Evolutionary conservation across 2,329 filamentous ascomycete species (phyloP).

Genomic region (Penicillium decumbens): DNA sequence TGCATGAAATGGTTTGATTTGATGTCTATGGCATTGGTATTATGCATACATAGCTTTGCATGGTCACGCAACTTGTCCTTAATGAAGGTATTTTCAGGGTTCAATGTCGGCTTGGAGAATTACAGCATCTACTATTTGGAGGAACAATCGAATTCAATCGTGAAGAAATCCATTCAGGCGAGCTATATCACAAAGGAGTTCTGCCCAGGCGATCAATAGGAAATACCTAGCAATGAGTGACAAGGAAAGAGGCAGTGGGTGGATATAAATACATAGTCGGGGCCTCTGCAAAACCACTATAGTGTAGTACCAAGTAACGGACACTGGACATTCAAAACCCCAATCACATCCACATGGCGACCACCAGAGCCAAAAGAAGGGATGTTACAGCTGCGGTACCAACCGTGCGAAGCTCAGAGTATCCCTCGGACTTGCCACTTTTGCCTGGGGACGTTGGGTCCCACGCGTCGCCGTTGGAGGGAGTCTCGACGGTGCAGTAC

Average conservation of each 20-base stretch:
- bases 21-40: background rate
- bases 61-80: background rate
- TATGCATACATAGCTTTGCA: background rate
- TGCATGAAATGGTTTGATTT: background rate
- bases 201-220: background rate
- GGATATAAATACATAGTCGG: constrained; percentile 12
- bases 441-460: constrained; percentile 11
- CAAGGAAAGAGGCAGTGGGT: background rate
- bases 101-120: no score
- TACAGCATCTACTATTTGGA: background rate
- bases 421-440: constrained; percentile 16
- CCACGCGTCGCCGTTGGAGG: constrained; percentile 20
- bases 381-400: constrained; percentile 20
- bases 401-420: constrained; percentile 15
- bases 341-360: constrained; percentile 20
- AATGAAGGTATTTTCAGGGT: background rate
- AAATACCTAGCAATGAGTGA: constrained; percentile 2
- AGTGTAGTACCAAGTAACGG: background rate
- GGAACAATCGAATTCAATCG: background rate
- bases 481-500: constrained; percentile 23
- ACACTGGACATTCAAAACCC: background rate
- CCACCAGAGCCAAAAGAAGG: constrained; percentile 20
- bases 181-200: background rate
- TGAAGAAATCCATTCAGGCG: background rate
- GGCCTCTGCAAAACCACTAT: background rate